Conservation (phyloP, 139 green algal species). For the Tetraselmis chui region DNA sequence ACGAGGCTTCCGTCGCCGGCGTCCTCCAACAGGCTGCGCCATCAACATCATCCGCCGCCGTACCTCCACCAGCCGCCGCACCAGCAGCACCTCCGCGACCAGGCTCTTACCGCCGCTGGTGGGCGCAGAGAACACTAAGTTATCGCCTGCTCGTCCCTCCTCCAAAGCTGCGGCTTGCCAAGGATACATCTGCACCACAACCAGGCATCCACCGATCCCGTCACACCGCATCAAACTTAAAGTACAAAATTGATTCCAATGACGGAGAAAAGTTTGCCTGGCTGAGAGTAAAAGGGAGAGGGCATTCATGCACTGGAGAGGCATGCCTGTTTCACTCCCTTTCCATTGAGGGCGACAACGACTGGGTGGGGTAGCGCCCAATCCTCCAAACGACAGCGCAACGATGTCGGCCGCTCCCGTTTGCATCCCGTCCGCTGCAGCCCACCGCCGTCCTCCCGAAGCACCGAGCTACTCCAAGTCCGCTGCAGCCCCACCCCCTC, state of each 20-base stretch:
- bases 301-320: background rate
- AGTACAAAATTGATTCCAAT: too few relatives aligned
- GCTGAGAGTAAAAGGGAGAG: too few relatives aligned
- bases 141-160: constrained; percentile 43
- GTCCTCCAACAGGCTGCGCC: background rate
- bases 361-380: background rate
- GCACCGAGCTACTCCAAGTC: too few relatives aligned
- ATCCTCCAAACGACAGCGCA: background rate
- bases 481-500: too few relatives aligned
- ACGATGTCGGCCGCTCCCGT: background rate
- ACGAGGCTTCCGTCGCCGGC: background rate
- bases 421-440: too few relatives aligned
- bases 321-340: background rate
- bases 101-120: constrained; percentile 81
- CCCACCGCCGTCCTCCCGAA: too few relatives aligned
- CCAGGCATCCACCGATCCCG: too few relatives aligned
- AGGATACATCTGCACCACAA: constrained; percentile 48
- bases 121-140: constrained; percentile 81
- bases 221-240: too few relatives aligned
- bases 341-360: background rate
- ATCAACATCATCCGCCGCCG: constrained; percentile 2
- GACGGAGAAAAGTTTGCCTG: too few relatives aligned
- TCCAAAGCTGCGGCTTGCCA: constrained; percentile 68
- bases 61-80: constrained; percentile 38
- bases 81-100: constrained; percentile 79